Percentiles rank a stretch among this genome's conserved stretches.
Conservation (phyloP, 345 rosid genomes). For the Eutrema yunnanense region DNA sequence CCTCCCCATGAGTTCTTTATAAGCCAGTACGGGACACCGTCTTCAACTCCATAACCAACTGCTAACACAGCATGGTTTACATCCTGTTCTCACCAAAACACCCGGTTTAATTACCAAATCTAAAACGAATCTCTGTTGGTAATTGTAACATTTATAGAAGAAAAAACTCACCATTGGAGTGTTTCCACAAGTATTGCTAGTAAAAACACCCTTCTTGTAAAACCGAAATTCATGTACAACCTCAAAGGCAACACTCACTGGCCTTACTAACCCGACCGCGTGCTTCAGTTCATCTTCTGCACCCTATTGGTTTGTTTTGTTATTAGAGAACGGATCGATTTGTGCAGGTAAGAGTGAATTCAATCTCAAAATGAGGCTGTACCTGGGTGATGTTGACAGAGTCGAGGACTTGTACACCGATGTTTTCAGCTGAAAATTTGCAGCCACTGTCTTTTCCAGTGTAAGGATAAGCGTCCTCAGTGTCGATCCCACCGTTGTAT, state of each 20-base stretch:
- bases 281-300: conserved; percentile 84
- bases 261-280: conserved; percentile 75
- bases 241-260: conserved; percentile 87
- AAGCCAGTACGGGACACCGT: conserved; percentile 73
- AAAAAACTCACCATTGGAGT: conserved; percentile 49
- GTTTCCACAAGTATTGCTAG: conserved; percentile 55
- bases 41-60: conserved; percentile 81
- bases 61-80: conserved; percentile 94
- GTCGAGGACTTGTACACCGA: conserved; percentile 60
- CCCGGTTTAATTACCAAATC: background rate
- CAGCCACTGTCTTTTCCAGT: conserved; percentile 48
- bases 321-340: background rate
- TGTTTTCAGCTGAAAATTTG: conserved; percentile 69
- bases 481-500: conserved; percentile 85
- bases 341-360: background rate
- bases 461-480: conserved; percentile 85
- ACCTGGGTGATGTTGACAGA: conserved; percentile 85
- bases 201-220: conserved; percentile 73
- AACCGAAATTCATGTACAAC: conserved; percentile 52
- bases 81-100: conserved; percentile 42
- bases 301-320: conserved; percentile 35
- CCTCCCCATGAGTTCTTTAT: conserved; percentile 89
- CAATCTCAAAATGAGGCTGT: background rate
- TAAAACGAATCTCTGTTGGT: background rate
- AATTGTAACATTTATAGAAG: background rate